phyloP scores from a whole-genome alignment of 2,329 filamentous ascomycete genomes.

The Neonectria coccinea region DNA sequence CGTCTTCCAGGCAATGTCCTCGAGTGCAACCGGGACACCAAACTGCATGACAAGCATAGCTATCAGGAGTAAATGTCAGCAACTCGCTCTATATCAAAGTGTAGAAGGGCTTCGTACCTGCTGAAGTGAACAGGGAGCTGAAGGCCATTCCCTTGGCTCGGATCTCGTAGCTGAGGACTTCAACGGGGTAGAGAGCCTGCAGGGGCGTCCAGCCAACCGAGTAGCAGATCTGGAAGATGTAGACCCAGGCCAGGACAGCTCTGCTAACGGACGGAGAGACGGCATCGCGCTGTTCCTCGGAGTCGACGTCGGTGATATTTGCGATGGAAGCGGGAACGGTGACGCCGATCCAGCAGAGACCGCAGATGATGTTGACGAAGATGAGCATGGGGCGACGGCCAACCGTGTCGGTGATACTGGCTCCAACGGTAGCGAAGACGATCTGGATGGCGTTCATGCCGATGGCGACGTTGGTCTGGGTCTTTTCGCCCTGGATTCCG shows the following conservation, averaged over 20 bases:
- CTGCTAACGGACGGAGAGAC: conserved; percentile 52
- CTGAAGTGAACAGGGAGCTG: conserved; percentile 57
- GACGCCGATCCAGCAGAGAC: conserved; percentile 62
- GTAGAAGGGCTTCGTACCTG: conserved; percentile 38
- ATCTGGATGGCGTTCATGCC: conserved; percentile 62
- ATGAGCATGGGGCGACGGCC: conserved; percentile 65
- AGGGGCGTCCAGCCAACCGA: conserved; percentile 55
- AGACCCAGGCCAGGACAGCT: conserved; percentile 61
- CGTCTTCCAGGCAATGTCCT: conserved; percentile 64
- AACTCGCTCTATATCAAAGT: neutral
- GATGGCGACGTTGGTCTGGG: conserved; percentile 61
- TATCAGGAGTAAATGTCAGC: conserved; percentile 5
- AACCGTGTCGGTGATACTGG: conserved; percentile 60
- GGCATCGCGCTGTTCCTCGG: conserved; percentile 40
- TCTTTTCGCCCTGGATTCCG: conserved; percentile 55
- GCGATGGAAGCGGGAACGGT: conserved; percentile 57
- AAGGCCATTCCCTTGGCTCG: conserved; percentile 68
- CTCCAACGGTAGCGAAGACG: conserved; percentile 60
- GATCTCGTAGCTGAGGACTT: conserved; percentile 65
- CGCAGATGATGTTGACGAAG: conserved; percentile 58
- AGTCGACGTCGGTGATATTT: conserved; percentile 45
- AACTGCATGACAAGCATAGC: conserved; percentile 54
- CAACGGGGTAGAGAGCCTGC: conserved; percentile 62
- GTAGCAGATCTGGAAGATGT: conserved; percentile 51
- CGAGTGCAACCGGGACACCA: conserved; percentile 59